Evolutionary conservation across 2,329 filamentous ascomycete genomes (phyloP).

Genomic region (Monosporascus cannonballus): DNA sequence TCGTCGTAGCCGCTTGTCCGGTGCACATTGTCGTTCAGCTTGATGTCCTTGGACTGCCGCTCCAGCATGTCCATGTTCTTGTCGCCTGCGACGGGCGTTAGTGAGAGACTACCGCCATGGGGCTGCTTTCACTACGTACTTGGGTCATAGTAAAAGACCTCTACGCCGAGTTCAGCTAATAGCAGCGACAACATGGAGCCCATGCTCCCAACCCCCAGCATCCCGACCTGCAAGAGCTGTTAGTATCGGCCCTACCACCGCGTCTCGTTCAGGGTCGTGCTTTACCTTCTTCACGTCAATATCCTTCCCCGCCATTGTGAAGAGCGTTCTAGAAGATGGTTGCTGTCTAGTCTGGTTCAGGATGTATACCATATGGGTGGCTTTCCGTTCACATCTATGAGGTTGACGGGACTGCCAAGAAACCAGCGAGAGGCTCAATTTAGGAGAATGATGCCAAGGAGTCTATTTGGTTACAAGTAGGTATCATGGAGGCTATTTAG

Average conservation of each 20-base stretch:
- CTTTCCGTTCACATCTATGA: too few relatives aligned
- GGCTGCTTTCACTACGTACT: slow-evolving; percentile 16
- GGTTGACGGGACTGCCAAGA: too few relatives aligned
- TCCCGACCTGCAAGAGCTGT: slow-evolving; percentile 36
- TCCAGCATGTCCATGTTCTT: slow-evolving; percentile 38
- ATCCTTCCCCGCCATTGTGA: not conserved
- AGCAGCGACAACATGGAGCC: slow-evolving; percentile 54
- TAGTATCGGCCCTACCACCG: too few relatives aligned
- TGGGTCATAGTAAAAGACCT: slow-evolving; percentile 50
- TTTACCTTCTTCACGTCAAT: not conserved
- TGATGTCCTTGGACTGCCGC: slow-evolving; percentile 26
- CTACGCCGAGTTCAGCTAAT: slow-evolving; percentile 49
- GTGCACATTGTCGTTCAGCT: slow-evolving; percentile 23
- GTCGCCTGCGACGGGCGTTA: slow-evolving; percentile 16
- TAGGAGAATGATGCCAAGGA: too few relatives aligned
- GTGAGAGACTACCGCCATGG: not conserved
- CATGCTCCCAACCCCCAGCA: slow-evolving; percentile 54
- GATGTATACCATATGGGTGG: too few relatives aligned
- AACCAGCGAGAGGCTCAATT: too few relatives aligned
- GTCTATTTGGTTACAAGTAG: too few relatives aligned
- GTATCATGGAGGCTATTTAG: too few relatives aligned
- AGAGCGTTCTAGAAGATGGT: not conserved
- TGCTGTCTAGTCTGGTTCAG: too few relatives aligned
- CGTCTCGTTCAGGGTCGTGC: not conserved
- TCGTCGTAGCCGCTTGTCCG: slow-evolving; percentile 38